These are phyloP conservation scores for Plantago ovata DNA, from an alignment of 257 asterid species.

Conservation along the genomic window DNA sequence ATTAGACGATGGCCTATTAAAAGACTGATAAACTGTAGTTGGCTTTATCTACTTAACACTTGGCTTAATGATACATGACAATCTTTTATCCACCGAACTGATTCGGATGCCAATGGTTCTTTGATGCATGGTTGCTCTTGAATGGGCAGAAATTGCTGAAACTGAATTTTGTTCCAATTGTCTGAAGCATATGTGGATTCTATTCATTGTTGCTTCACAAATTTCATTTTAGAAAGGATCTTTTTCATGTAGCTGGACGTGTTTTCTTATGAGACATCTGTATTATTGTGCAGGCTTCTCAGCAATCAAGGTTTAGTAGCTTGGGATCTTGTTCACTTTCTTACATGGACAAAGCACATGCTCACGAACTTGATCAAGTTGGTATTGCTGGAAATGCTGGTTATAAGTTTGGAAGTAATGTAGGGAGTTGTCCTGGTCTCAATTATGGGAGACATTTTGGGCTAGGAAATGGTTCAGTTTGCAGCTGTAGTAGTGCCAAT, in stretches of 20 bases:
- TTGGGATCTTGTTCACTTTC: conserved; percentile 15
- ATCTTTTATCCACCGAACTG: too few relatives aligned
- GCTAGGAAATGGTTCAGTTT: conserved; percentile 10
- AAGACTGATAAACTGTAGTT: too few relatives aligned
- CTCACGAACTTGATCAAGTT: conserved; percentile 14
- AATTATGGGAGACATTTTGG: conserved; percentile 17
- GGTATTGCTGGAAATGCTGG: conserved; percentile 1
- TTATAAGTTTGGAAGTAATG: conserved; percentile 1
- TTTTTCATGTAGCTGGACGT: neutral
- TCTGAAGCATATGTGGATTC: neutral
- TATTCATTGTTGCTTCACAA: neutral
- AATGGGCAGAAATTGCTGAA: neutral
- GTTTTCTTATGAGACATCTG: neutral
- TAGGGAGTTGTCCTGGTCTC: conserved; percentile 16
- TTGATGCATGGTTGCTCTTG: neutral
- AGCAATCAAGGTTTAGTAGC: conserved; percentile 14
- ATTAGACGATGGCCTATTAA: too few relatives aligned
- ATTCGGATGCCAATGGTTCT: too few relatives aligned
- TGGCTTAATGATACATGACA: too few relatives aligned
- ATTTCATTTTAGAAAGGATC: neutral
- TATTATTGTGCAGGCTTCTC: conserved; percentile 12
- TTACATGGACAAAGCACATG: conserved; percentile 9
- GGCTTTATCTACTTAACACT: too few relatives aligned
- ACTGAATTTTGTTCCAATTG: neutral
- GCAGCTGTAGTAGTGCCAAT: conserved; percentile 16